Conservation (phyloP, 305 asterid species). For the Fraxinus platypoda region DNA sequence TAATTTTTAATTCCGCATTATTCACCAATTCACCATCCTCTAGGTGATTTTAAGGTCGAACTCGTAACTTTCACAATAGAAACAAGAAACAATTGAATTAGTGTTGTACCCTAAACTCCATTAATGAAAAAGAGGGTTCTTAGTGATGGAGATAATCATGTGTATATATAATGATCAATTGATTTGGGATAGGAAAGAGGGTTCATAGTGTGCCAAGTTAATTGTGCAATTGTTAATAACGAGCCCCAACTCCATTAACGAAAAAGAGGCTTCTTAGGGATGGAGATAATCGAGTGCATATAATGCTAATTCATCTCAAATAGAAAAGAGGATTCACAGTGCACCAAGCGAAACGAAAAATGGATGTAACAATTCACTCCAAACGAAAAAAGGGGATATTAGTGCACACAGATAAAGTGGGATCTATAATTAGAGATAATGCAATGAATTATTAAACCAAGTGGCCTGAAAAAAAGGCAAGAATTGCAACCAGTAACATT, state of each 20-base stretch:
- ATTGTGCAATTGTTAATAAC: neutral
- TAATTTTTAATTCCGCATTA: no score
- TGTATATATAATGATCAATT: no score
- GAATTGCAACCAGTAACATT: slow-evolving; percentile 19
- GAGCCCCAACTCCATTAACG: neutral
- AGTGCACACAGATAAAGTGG: neutral
- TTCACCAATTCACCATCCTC: no score
- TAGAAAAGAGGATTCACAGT: no score
- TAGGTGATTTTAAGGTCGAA: no score
- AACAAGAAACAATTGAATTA: neutral
- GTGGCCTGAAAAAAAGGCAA: slow-evolving; percentile 34
- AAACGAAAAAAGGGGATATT: neutral
- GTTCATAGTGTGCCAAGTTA: neutral
- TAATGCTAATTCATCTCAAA: no score
- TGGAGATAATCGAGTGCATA: neutral
- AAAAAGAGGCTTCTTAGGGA: neutral
- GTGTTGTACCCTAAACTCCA: neutral
- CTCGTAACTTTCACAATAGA: no score
- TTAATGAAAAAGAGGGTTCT: neutral
- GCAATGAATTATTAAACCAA: neutral
- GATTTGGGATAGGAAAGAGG: neutral
- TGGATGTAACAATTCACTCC: neutral
- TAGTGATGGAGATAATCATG: neutral
- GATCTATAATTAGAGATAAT: neutral
- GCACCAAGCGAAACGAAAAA: neutral